Evolutionary conservation across 1,284 basidiomycete species (phyloP).

Genomic region (Boletellus deceptivus): DNA sequence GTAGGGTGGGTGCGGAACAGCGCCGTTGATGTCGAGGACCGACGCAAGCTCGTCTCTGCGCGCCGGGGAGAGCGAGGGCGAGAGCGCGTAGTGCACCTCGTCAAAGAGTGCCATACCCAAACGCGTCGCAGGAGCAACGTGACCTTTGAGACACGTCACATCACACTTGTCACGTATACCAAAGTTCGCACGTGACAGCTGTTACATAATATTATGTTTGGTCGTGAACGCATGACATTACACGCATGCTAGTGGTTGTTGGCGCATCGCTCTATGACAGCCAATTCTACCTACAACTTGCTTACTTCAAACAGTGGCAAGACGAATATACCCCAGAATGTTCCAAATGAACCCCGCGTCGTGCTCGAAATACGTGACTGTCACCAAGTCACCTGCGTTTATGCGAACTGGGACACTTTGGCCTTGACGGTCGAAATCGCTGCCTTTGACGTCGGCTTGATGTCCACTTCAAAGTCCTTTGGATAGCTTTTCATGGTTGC

Average conservation of each 20-base stretch:
- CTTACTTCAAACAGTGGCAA: too few relatives aligned
- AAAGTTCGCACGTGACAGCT: too few relatives aligned
- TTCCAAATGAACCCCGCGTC: too few relatives aligned
- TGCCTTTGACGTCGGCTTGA: slow-evolving; percentile 10
- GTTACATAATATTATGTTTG: too few relatives aligned
- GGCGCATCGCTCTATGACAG: too few relatives aligned
- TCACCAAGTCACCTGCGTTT: too few relatives aligned
- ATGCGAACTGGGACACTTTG: too few relatives aligned
- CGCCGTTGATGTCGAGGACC: slow-evolving; percentile 46
- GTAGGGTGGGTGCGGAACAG: slow-evolving; percentile 36
- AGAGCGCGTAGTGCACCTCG: slow-evolving; percentile 33
- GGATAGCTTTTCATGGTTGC: slow-evolving; percentile 4
- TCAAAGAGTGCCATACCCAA: slow-evolving; percentile 33
- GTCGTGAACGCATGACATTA: too few relatives aligned
- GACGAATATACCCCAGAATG: too few relatives aligned
- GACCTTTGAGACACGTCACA: background rate
- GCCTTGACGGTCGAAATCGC: slow-evolving; percentile 1
- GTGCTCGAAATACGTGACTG: too few relatives aligned
- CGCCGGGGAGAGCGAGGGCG: slow-evolving; percentile 31
- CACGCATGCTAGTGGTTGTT: too few relatives aligned
- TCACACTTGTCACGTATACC: background rate
- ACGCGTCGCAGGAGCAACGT: background rate
- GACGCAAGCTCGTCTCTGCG: slow-evolving; percentile 32
- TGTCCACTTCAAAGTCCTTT: slow-evolving; percentile 5
- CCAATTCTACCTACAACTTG: too few relatives aligned